Base-by-base conservation (phyloP, 345 rosid species). In the Pistacia atlantica region DNA sequence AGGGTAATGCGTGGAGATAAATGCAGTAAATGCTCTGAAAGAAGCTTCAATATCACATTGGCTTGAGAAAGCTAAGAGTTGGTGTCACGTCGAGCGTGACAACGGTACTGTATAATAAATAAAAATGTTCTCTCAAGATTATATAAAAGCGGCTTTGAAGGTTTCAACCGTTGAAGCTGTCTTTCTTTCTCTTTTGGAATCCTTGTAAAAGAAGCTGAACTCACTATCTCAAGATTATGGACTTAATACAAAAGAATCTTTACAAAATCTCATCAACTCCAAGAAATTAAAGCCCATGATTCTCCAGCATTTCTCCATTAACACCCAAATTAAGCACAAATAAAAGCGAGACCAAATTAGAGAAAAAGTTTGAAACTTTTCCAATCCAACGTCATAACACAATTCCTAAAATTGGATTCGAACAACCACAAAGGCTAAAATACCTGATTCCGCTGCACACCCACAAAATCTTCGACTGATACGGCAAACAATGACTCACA, bases 161-260 rank as follows among this genome's bases (percentile, higher is more conserved):
- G 76, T 67, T 74, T 71, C 79, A 84, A 65, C 87, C 83, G 87
- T 79, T 77, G 78, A 48, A 77, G 62, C 10, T 54, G 55, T 57
- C 65, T 54, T 55, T 57, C 65, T 77, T 77, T 75, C 72, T 70
- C 75, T 61, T 77, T 73, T 64, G 71, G 52, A 76, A 81, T 72
- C 80, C 86, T 80, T 78, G 78, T 65, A 54, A 68, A 79, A 79
- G 80, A 75, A 81, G 83, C 82, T 31, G 46, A 42, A 46, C 70
- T 14, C 20, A 12, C 22, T 7, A 5, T 9, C 67, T 59, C 28
- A 42, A 11, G 18, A 35, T 48, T 22, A 25, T 33, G 57, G 33
- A 70, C 72, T 37, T n/a, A 48, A 18, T 2, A 66, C 16, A 28
- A 67, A 49, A 57, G 82, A 81, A 84, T 78, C 71, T 69, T 72